Base-by-base conservation (phyloP, 495 filamentous ascomycete species). In the Zalerion maritima region DNA sequence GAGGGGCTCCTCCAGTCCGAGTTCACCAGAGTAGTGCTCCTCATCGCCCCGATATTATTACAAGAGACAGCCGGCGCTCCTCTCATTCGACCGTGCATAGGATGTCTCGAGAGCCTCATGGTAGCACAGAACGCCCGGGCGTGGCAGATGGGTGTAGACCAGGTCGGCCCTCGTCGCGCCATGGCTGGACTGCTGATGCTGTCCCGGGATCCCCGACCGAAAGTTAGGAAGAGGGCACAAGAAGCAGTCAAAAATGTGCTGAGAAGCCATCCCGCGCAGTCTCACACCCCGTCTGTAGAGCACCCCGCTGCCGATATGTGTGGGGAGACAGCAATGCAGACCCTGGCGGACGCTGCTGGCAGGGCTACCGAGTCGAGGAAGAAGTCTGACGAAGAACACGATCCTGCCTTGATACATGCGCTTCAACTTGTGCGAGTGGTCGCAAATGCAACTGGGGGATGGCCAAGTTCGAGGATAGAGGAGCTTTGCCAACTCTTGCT, bases 391-490 rank as follows among this genome's bases (percentile, higher is more conserved):
- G 43, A 56, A 8, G 67, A 69, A 24, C 68, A 81, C 45, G 82
- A 92, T 31, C 87, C 89, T 9, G 65, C 69, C 10, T 62, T 94
- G 12, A 89, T 94, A 34, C 89, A 94, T 53, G 76, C 83, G 3
- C 52, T 97, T 34, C 91, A 96, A 36, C 62, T 96, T 26, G 72
- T 92, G 31, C 93, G 87, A 63, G 76, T 81, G 2, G 67, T 96
- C 36, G 84, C 87, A 3, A 58, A 65, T 14, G 81, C 79, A 3
- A 87, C 83, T 29, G 79, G 81, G 25, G 87, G 91, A 26, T 97
- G 91, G 91, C 89, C 89, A n/a, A 91, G 78, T 55, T 79, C 76
- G 60, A 91, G 91, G 54, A 85, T 94, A 26, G 89, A 97, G 56
- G 55, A 73, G 3, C 66, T 97, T 19, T 94, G 85, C 49, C 84